Conservation (phyloP, 1,284 basidiomycete species). For the Laetiporus sulphureus region DNA sequence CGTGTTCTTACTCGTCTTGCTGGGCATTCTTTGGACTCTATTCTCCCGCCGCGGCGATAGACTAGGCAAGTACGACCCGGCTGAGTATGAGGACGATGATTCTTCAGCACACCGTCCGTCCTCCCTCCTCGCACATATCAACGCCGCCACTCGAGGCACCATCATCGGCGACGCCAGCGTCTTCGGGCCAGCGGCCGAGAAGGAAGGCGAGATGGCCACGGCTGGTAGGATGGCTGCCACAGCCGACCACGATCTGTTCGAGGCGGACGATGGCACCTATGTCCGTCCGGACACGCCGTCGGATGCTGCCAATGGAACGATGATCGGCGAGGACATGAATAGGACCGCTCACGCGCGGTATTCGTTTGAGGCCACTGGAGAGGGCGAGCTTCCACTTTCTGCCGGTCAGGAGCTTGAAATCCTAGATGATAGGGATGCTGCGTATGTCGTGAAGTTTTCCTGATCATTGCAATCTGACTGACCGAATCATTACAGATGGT, state of each 20-base stretch:
- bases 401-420: slow-evolving; percentile 72
- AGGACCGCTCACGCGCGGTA: slow-evolving; percentile 73
- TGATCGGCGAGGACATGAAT: slow-evolving; percentile 60
- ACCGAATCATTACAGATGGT: slow-evolving; percentile 62
- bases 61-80: slow-evolving; percentile 48
- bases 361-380: slow-evolving; percentile 71
- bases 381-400: slow-evolving; percentile 66
- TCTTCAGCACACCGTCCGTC: slow-evolving; percentile 73
- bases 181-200: slow-evolving; percentile 43
- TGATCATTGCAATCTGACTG: slow-evolving; percentile 2
- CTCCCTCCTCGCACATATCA: slow-evolving; percentile 80
- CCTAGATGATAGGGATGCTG: slow-evolving; percentile 71
- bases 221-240: slow-evolving; percentile 22
- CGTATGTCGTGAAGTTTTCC: slow-evolving; percentile 42
- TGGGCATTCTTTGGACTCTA: slow-evolving; percentile 87
- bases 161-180: slow-evolving; percentile 57
- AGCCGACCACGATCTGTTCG: slow-evolving; percentile 51
- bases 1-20: slow-evolving; percentile 84
- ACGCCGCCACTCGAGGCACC: slow-evolving; percentile 76
- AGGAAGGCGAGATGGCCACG: slow-evolving; percentile 36
- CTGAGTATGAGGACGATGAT: slow-evolving; percentile 66
- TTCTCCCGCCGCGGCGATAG: slow-evolving; percentile 74
- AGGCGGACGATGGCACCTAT: slow-evolving; percentile 68
- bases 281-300: slow-evolving; percentile 72
- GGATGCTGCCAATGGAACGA: slow-evolving; percentile 56